These are phyloP conservation scores for Helotiales sp. DNA, from an alignment of 2,329 filamentous ascomycete species.

Conservation along the genomic window DNA sequence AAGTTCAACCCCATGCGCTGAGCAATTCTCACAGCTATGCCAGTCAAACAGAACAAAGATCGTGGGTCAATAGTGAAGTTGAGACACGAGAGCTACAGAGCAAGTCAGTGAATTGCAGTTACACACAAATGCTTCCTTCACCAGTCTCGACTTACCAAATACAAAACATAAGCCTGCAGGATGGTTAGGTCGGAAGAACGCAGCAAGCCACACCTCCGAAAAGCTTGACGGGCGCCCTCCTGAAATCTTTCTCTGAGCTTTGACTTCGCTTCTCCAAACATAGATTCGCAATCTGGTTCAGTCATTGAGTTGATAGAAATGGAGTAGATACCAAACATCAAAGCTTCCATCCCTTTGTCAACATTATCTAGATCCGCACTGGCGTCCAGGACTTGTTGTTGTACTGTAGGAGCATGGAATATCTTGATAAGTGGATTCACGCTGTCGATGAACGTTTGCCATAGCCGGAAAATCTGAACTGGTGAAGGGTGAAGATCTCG, in stretches of 20 bases:
- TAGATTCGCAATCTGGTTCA: constrained; percentile 51
- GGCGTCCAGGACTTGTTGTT: constrained; percentile 64
- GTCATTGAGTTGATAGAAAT: constrained; percentile 58
- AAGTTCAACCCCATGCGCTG: constrained; percentile 50
- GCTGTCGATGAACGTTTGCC: constrained; percentile 70
- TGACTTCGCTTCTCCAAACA: constrained; percentile 54
- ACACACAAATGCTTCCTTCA: no score
- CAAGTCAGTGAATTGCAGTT: no score
- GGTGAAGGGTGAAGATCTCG: constrained; percentile 53
- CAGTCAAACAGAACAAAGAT: constrained; percentile 49
- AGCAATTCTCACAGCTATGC: constrained; percentile 48
- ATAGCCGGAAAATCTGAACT: constrained; percentile 63
- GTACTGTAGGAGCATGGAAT: constrained; percentile 65
- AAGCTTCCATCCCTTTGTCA: constrained; percentile 56
- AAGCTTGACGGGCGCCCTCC: constrained; percentile 60
- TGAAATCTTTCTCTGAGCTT: constrained; percentile 54
- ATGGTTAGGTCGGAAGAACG: constrained; percentile 63
- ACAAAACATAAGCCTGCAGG: constrained; percentile 67
- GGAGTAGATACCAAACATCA: constrained; percentile 68
- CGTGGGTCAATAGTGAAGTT: constrained; percentile 41
- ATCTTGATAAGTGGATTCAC: constrained; percentile 69
- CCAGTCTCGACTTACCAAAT: constrained; percentile 50
- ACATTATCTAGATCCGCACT: constrained; percentile 48
- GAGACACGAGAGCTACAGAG: constrained; percentile 31
- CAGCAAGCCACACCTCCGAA: constrained; percentile 66